A percentile compares a stretch with the other conserved stretches of the same genome.
Evolutionary conservation across 139 green algal genomes (phyloP).

Genomic region (Chlorella sp.): DNA sequence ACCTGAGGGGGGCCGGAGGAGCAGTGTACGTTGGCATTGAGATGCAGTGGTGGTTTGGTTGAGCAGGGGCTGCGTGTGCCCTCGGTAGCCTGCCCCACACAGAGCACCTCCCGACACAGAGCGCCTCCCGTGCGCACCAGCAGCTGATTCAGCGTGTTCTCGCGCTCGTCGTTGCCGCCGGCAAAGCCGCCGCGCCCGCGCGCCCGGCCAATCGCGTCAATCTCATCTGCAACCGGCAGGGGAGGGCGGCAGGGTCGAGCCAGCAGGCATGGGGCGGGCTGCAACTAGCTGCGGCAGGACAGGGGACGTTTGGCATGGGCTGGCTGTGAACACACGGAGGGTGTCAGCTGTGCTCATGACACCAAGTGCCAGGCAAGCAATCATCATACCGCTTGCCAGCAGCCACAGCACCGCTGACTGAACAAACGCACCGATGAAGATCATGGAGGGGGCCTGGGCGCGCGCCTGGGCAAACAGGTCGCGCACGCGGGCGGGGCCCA

Average conservation of each 20-base stretch:
- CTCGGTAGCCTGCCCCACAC: too few relatives aligned
- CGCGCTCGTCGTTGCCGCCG: constrained; percentile 97
- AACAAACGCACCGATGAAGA: constrained; percentile 85
- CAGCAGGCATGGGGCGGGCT: neutral
- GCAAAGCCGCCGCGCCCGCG: constrained; percentile 77
- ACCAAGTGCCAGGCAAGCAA: neutral
- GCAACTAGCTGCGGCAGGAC: too few relatives aligned
- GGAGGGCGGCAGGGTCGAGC: neutral
- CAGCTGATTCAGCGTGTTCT: constrained; percentile 99
- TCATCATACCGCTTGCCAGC: neutral
- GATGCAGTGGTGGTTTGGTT: too few relatives aligned
- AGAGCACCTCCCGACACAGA: too few relatives aligned
- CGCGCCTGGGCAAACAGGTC: constrained; percentile 95
- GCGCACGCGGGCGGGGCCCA: constrained; percentile 91
- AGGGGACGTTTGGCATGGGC: too few relatives aligned
- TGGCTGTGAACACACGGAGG: too few relatives aligned
- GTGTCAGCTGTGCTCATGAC: too few relatives aligned
- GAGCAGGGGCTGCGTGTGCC: too few relatives aligned
- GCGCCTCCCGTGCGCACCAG: too few relatives aligned
- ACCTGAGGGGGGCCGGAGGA: constrained; percentile 1
- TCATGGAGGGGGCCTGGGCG: constrained; percentile 91
- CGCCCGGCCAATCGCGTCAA: constrained; percentile 90
- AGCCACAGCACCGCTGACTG: neutral
- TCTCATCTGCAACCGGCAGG: constrained; percentile 80
- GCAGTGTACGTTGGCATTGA: neutral